A percentile compares a stretch with the other conserved stretches of the same genome.
phyloP scores from a whole-genome alignment of 2,329 filamentous ascomycete species.

The Colletotrichum eremochloae region DNA sequence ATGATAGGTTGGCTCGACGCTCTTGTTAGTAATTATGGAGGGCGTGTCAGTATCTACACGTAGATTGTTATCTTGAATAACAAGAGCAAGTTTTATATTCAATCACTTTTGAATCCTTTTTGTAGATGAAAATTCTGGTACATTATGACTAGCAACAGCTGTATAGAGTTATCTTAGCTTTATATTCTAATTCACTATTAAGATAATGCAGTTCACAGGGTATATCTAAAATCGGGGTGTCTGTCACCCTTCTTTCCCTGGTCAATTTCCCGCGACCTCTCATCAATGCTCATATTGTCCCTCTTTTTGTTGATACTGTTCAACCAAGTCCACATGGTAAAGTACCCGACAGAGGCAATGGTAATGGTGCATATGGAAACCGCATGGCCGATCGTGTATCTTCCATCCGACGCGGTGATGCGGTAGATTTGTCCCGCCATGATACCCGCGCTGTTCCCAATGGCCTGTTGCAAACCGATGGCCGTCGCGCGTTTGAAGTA shows the following conservation, averaged over 20 bases:
- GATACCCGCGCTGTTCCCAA: conserved; percentile 60
- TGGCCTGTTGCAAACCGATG: conserved; percentile 53
- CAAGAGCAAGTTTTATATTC: too few species aligned
- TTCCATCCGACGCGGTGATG: conserved; percentile 28
- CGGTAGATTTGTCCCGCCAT: conserved; percentile 55
- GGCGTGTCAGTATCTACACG: too few species aligned
- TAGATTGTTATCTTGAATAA: too few species aligned
- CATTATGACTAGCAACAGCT: too few species aligned
- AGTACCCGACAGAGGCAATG: conserved; percentile 29
- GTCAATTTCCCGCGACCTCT: conserved; percentile 30
- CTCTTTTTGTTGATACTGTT: conserved; percentile 30
- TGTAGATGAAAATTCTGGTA: too few species aligned
- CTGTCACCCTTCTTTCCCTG: conserved; percentile 37
- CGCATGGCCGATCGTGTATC: conserved; percentile 38
- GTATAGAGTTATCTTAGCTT: too few species aligned
- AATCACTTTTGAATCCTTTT: too few species aligned
- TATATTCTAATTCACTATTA: too few species aligned
- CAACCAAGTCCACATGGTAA: conserved; percentile 28
- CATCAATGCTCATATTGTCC: conserved; percentile 36
- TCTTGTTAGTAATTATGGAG: too few species aligned
- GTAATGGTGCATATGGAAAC: conserved; percentile 38
- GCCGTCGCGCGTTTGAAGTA: conserved; percentile 61
- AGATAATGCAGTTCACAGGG: conserved; percentile 9
- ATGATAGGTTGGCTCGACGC: too few species aligned
- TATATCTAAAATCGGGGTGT: conserved; percentile 37